Percentiles rank a stretch among this genome's conserved stretches.
Conservation (phyloP, 352 stramenopile genomes). For the Pythium plurisporium region DNA sequence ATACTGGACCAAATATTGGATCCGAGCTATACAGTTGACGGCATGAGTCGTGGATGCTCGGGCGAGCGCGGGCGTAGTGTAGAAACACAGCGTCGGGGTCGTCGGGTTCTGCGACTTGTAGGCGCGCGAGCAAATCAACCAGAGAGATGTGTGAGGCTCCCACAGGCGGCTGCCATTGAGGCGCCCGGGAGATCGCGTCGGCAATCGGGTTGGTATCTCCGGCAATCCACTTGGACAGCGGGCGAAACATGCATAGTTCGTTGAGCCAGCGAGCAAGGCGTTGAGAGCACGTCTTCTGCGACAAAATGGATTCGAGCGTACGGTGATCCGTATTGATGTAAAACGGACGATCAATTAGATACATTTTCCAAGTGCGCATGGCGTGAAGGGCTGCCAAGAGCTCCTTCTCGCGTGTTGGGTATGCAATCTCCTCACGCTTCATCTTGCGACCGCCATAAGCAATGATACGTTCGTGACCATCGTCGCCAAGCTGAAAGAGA, state of each 20-base stretch:
- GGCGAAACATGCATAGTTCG: constrained; percentile 16
- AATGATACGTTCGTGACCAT: not conserved
- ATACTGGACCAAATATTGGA: too few species aligned
- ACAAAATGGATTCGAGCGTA: constrained; percentile 13
- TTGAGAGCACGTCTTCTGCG: constrained; percentile 10
- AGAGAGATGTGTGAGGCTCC: not conserved
- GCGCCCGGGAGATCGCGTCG: not conserved
- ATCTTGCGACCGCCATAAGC: constrained; percentile 16
- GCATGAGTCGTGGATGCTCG: too few species aligned
- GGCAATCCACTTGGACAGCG: constrained; percentile 16
- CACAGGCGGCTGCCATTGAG: not conserved
- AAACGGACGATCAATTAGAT: constrained; percentile 19
- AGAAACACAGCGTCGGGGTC: too few species aligned
- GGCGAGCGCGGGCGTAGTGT: too few species aligned
- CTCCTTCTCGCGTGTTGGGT: constrained; percentile 14
- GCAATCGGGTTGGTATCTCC: constrained; percentile 12
- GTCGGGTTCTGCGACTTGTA: too few species aligned
- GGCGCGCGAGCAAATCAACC: too few species aligned
- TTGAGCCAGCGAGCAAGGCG: constrained; percentile 16
- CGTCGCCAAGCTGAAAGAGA: constrained; percentile 12
- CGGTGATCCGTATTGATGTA: constrained; percentile 18
- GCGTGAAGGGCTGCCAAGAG: constrained; percentile 5
- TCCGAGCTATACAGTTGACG: too few species aligned
- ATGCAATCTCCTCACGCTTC: not conserved
- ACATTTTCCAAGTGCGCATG: not conserved